Percentiles rank a stretch among this genome's conserved stretches.
phyloP scores from a whole-genome alignment of 192 early-diverging fungal genomes.

The Gamsiella multidivaricata region DNA sequence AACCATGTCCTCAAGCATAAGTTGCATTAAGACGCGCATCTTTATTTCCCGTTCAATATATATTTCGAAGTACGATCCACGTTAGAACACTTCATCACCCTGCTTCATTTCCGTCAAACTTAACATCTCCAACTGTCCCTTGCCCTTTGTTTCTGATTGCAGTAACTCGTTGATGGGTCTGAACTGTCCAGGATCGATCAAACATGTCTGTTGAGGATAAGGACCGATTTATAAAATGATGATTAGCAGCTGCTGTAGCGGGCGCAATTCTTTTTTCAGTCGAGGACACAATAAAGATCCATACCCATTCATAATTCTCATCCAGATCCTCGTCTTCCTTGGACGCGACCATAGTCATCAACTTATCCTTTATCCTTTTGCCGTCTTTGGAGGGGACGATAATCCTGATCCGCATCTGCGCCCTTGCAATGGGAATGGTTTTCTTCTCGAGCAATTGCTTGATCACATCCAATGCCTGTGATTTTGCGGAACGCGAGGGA shows the following conservation, averaged over 20 bases:
- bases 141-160: slow-evolving; percentile 86
- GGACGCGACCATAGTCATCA: slow-evolving; percentile 66
- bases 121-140: slow-evolving; percentile 90
- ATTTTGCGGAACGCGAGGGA: slow-evolving; percentile 88
- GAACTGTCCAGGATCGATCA: slow-evolving; percentile 96
- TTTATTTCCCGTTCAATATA: too few species aligned
- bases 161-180: slow-evolving; percentile 85
- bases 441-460: slow-evolving; percentile 90
- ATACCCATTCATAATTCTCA: slow-evolving; percentile 88
- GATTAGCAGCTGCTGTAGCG: too few species aligned
- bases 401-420: slow-evolving; percentile 93
- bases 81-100: slow-evolving; percentile 72
- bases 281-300: too few species aligned
- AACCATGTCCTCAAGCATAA: slow-evolving; percentile 44
- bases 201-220: slow-evolving; percentile 64
- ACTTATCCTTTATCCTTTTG: slow-evolving; percentile 86
- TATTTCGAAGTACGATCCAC: too few species aligned
- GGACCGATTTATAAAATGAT: neutral
- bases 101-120: slow-evolving; percentile 79
- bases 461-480: slow-evolving; percentile 95
- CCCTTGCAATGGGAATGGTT: slow-evolving; percentile 91
- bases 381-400: slow-evolving; percentile 84
- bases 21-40: too few species aligned
- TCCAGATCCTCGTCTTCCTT: slow-evolving; percentile 83
- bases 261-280: too few species aligned